phyloP scores from a whole-genome alignment of 2,329 filamentous ascomycete genomes.

The Gnomoniopsis sp. region DNA sequence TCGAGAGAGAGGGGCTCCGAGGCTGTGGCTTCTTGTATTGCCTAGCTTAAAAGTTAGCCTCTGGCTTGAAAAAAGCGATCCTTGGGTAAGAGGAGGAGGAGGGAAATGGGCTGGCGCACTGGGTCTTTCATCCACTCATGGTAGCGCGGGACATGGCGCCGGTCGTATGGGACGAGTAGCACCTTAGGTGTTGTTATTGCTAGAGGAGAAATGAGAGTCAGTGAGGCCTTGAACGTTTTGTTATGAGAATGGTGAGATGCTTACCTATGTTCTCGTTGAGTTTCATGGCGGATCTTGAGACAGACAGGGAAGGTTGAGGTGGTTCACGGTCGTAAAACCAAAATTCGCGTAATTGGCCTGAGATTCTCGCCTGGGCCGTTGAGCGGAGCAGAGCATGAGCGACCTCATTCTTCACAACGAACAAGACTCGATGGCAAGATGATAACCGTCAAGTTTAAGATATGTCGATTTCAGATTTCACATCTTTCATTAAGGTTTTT shows the following conservation, averaged over 20 bases:
- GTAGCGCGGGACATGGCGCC: conserved; percentile 77
- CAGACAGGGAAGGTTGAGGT: not conserved
- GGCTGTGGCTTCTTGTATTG: conserved; percentile 79
- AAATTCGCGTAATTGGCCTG: not conserved
- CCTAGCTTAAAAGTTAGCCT: conserved; percentile 36
- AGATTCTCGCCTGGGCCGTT: not conserved
- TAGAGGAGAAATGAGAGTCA: conserved; percentile 31
- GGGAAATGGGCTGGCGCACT: conserved; percentile 33
- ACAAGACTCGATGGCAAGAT: not conserved
- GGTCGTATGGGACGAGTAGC: conserved; percentile 80
- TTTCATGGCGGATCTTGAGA: conserved; percentile 33
- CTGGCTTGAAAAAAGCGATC: not conserved
- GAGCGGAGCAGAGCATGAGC: not conserved
- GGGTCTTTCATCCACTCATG: conserved; percentile 90
- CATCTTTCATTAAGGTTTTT: not conserved
- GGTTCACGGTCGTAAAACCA: not conserved
- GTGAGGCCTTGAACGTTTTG: not conserved
- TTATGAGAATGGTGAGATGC: not conserved
- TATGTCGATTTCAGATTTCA: too few species aligned
- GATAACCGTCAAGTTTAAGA: not conserved
- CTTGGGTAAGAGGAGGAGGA: not conserved
- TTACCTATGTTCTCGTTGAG: conserved; percentile 43
- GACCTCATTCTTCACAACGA: not conserved
- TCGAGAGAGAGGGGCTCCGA: conserved; percentile 77
- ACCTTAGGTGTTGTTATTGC: conserved; percentile 63